Percentiles rank a stretch among this genome's conserved stretches.
Evolutionary conservation across 129 eudicot genomes (phyloP).

Genomic region (Helianthus tuberosus): DNA sequence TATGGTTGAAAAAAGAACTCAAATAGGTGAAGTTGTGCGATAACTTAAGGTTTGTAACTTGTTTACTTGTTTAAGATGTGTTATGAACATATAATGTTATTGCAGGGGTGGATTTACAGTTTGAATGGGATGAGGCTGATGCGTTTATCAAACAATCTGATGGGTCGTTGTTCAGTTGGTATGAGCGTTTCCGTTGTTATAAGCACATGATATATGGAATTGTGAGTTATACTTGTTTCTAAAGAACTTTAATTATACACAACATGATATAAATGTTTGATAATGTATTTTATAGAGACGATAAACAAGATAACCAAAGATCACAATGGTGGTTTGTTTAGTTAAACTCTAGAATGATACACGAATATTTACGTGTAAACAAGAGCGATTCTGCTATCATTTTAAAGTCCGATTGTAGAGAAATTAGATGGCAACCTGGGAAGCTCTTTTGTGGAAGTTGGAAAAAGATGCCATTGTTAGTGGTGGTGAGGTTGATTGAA

Average conservation of each 20-base stretch:
- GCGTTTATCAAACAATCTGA: too few relatives aligned
- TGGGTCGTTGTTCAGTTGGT: constrained; percentile 97
- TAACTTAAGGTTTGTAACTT: too few relatives aligned
- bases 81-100: too few relatives aligned
- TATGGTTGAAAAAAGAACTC: too few relatives aligned
- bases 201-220: constrained; percentile 75
- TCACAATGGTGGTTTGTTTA: neutral
- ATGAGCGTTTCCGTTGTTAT: constrained; percentile 84
- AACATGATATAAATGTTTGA: constrained; percentile 10
- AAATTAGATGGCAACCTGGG: constrained; percentile 52
- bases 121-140: too few relatives aligned
- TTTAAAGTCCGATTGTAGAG: constrained; percentile 44
- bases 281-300: too few relatives aligned
- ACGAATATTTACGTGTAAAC: constrained; percentile 56
- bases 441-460: constrained; percentile 72
- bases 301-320: too few relatives aligned
- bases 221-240: constrained; percentile 46
- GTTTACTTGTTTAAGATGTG: too few relatives aligned
- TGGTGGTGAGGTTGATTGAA: too few relatives aligned
- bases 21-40: too few relatives aligned
- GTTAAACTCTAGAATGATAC: neutral
- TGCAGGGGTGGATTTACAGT: too few relatives aligned
- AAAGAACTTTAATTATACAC: neutral
- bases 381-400: constrained; percentile 32
- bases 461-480: constrained; percentile 64